phyloP scores from a whole-genome alignment of 352 stramenopile species.

The Phytophthora podocarpi region DNA sequence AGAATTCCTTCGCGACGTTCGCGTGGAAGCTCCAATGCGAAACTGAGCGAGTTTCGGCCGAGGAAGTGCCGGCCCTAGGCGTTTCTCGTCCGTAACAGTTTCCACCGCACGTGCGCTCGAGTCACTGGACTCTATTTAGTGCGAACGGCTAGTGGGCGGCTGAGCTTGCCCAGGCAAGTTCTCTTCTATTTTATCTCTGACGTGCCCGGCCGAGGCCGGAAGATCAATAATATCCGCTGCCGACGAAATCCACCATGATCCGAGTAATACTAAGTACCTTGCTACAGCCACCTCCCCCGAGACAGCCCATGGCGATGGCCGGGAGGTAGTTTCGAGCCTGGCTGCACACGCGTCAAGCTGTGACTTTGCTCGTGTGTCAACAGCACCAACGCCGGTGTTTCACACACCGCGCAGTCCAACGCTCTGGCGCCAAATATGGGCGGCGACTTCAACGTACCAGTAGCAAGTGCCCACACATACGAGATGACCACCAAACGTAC shows the following conservation, averaged over 20 bases:
- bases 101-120: conserved; percentile 4
- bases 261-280: neutral
- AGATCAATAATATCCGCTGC: neutral
- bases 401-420: neutral
- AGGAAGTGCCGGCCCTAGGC: neutral
- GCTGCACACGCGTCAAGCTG: neutral
- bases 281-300: too few species aligned
- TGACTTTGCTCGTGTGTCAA: neutral
- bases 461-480: conserved; percentile 4
- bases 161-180: conserved; percentile 5
- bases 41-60: conserved; percentile 27
- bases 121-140: conserved; percentile 27
- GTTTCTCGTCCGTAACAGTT: conserved; percentile 36
- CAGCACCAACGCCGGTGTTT: neutral
- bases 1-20: conserved; percentile 5
- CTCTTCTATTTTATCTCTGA: conserved; percentile 41
- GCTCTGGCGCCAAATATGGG: conserved; percentile 6
- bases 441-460: conserved; percentile 14
- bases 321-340: conserved; percentile 13
- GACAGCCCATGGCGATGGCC: conserved; percentile 33
- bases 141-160: conserved; percentile 23
- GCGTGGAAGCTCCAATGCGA: conserved; percentile 22
- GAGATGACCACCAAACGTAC: conserved; percentile 3
- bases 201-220: conserved; percentile 13
- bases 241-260: neutral